Percentiles rank a stretch among this genome's conserved stretches.
phyloP scores from a whole-genome alignment of 2,329 filamentous ascomycete species.

The Alternaria hordeiaustralica region DNA sequence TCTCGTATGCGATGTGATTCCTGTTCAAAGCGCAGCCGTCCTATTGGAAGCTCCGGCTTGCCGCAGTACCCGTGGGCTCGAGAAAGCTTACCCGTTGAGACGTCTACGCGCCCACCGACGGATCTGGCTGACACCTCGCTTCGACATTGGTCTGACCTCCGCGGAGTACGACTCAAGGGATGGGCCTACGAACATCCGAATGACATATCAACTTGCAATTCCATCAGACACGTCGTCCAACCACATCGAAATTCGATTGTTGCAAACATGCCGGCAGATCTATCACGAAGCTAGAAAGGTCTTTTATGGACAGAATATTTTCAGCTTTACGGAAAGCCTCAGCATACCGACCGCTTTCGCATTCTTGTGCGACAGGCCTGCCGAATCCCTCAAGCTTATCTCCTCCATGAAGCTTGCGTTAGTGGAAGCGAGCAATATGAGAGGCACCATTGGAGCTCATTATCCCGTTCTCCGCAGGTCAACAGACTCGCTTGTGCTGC shows the following conservation, averaged over 20 bases:
- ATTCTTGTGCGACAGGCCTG: slow-evolving; percentile 30
- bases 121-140: slow-evolving; percentile 24
- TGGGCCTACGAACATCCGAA: slow-evolving; percentile 16
- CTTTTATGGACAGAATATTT: slow-evolving; percentile 33
- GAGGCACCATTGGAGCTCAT: slow-evolving; percentile 17
- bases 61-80: slow-evolving; percentile 5
- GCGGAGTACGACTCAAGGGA: slow-evolving; percentile 2
- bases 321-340: slow-evolving; percentile 29
- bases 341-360: slow-evolving; percentile 30
- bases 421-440: slow-evolving; percentile 27
- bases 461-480: slow-evolving; percentile 21
- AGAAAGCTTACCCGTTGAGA: slow-evolving; percentile 14
- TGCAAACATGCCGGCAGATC: slow-evolving; percentile 29
- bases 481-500: slow-evolving; percentile 24
- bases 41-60: slow-evolving; percentile 2
- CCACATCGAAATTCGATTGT: slow-evolving; percentile 12
- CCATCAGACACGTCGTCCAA: not conserved
- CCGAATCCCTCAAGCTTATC: slow-evolving; percentile 18
- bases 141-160: slow-evolving; percentile 21
- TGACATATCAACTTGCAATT: slow-evolving; percentile 30
- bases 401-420: slow-evolving; percentile 24
- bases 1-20: slow-evolving; percentile 22
- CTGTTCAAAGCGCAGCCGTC: slow-evolving; percentile 19
- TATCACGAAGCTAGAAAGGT: slow-evolving; percentile 27
- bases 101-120: slow-evolving; percentile 13